A percentile compares a stretch with the other conserved stretches of the same genome.
Conservation (phyloP, 2,329 filamentous ascomycete genomes). For the Cladosporium sp. region DNA sequence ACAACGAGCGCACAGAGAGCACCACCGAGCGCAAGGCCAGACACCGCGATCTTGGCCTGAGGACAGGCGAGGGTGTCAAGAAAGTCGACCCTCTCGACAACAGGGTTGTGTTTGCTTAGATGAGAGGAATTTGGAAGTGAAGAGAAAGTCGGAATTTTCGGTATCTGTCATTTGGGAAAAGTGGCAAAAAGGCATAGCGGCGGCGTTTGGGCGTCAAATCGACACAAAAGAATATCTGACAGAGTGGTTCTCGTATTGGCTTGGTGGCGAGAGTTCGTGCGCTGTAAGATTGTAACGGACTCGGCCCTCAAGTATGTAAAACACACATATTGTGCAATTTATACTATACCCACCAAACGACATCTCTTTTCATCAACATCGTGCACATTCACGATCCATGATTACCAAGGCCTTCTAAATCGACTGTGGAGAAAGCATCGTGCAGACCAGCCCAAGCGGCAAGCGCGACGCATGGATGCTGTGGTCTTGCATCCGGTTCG, state of each 20-base stretch:
- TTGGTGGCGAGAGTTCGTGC: neutral
- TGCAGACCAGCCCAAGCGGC: no score
- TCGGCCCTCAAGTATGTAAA: neutral
- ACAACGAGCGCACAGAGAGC: conserved; percentile 72
- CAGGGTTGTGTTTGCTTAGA: conserved; percentile 68
- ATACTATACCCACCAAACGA: neutral
- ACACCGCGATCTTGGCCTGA: conserved; percentile 72
- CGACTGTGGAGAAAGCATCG: no score
- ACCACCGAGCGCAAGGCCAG: conserved; percentile 68
- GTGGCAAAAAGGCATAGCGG: conserved; percentile 11
- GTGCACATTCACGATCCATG: no score
- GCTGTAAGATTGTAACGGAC: neutral
- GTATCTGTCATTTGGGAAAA: neutral
- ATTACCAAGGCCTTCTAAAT: no score
- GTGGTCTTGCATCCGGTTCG: no score
- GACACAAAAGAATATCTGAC: neutral
- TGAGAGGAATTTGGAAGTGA: neutral
- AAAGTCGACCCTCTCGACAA: conserved; percentile 71
- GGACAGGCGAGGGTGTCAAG: conserved; percentile 60
- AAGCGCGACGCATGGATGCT: no score
- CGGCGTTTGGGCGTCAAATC: conserved; percentile 11
- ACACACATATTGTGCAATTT: neutral
- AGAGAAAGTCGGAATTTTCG: neutral
- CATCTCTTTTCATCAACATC: no score
- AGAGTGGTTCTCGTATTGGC: neutral